phyloP scores from a whole-genome alignment of 1,139 yeast genomes.

The Hanseniaspora gamundiae region DNA sequence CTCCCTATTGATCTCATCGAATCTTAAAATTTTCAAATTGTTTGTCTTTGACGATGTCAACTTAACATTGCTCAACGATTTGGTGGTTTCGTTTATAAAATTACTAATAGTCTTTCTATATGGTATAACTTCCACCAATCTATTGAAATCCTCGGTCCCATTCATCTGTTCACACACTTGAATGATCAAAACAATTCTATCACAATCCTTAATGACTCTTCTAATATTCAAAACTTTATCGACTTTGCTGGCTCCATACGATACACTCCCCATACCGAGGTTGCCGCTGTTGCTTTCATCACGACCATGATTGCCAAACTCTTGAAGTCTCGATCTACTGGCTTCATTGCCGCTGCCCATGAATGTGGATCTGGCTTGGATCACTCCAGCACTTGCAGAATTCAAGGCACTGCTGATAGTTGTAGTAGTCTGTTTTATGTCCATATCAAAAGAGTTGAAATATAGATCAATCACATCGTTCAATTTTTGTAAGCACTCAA shows the following conservation, averaged over 20 bases:
- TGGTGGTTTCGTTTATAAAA: conserved; percentile 30
- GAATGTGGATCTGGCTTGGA: neutral
- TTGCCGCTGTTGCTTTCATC: neutral
- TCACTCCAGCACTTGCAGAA: neutral
- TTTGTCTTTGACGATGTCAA: neutral
- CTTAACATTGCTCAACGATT: conserved; percentile 7
- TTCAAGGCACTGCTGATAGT: neutral
- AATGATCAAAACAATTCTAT: conserved; percentile 1
- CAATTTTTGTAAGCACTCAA: neutral
- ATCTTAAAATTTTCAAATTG: neutral
- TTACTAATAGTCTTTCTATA: conserved; percentile 32
- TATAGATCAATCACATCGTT: neutral
- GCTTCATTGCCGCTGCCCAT: neutral
- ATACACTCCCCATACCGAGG: neutral
- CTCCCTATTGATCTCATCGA: neutral
- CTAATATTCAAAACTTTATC: neutral
- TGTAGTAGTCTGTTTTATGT: neutral
- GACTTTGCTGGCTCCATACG: neutral
- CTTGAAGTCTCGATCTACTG: neutral
- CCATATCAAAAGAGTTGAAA: neutral
- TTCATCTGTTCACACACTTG: neutral
- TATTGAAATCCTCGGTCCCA: conserved; percentile 41
- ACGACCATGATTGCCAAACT: neutral
- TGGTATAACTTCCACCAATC: conserved; percentile 62
- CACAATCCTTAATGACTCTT: neutral